Percentiles rank a stretch among this genome's conserved stretches.
phyloP scores from a whole-genome alignment of 2,329 filamentous ascomycete species.

The Xylaria polymorpha region DNA sequence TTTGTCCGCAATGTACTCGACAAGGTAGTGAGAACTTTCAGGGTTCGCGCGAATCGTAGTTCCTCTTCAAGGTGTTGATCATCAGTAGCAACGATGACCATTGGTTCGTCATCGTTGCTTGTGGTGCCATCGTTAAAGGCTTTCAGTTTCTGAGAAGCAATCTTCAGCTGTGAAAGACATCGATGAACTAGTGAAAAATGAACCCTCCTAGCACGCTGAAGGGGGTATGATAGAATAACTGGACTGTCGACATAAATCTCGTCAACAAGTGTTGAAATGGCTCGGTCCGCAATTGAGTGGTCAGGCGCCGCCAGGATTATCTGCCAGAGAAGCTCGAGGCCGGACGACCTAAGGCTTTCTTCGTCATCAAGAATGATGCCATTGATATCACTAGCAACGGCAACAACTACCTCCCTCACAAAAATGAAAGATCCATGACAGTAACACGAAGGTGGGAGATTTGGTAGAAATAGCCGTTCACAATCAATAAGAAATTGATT shows the following conservation, averaged over 20 bases:
- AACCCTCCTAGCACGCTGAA: slow-evolving; percentile 63
- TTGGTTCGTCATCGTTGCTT: slow-evolving; percentile 62
- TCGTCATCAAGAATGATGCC: slow-evolving; percentile 64
- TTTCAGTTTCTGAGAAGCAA: slow-evolving; percentile 69
- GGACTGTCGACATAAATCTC: slow-evolving; percentile 75
- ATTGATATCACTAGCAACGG: slow-evolving; percentile 58
- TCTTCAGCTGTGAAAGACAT: slow-evolving; percentile 76
- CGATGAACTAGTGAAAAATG: slow-evolving; percentile 79
- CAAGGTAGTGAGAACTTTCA: slow-evolving; percentile 75
- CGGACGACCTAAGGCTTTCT: slow-evolving; percentile 63
- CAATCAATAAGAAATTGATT: slow-evolving; percentile 68
- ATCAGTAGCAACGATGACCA: slow-evolving; percentile 63
- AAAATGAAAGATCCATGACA: slow-evolving; percentile 73
- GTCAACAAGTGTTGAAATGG: slow-evolving; percentile 76
- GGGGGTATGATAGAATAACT: slow-evolving; percentile 62
- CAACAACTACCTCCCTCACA: slow-evolving; percentile 63
- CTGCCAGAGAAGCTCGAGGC: slow-evolving; percentile 82
- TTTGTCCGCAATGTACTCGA: slow-evolving; percentile 72
- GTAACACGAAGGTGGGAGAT: slow-evolving; percentile 67
- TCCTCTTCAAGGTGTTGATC: slow-evolving; percentile 65
- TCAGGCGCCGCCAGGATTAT: slow-evolving; percentile 77
- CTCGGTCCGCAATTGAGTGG: slow-evolving; percentile 72
- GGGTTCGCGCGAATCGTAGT: slow-evolving; percentile 73
- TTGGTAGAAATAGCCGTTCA: slow-evolving; percentile 67
- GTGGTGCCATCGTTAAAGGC: slow-evolving; percentile 56